These are phyloP conservation scores for Clarireedia monteithiana DNA, from an alignment of 2,329 filamentous ascomycete genomes.

Conservation along the genomic window DNA sequence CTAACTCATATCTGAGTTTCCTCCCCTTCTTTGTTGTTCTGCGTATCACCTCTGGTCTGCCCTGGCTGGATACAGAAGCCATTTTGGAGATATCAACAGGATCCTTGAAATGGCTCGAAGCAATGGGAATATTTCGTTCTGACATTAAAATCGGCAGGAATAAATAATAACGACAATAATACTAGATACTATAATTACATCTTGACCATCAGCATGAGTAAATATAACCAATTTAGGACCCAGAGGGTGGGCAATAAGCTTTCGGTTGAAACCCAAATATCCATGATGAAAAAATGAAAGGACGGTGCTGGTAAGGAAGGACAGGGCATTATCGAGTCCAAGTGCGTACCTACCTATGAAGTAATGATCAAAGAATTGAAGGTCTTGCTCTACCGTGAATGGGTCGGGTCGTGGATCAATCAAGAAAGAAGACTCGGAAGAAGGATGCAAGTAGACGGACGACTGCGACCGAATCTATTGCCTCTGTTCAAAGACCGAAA, in stretches of 20 bases:
- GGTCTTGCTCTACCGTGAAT: not conserved
- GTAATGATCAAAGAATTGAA: not conserved
- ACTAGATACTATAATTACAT: not conserved
- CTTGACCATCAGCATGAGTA: too few relatives aligned
- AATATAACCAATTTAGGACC: not conserved
- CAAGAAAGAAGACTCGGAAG: not conserved
- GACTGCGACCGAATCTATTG: too few relatives aligned
- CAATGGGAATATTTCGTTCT: slow-evolving; percentile 9
- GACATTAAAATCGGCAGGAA: not conserved
- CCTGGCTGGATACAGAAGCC: not conserved
- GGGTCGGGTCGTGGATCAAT: not conserved
- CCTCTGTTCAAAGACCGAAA: too few relatives aligned
- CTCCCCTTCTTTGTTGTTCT: slow-evolving; percentile 64
- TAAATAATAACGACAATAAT: not conserved
- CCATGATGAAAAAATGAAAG: slow-evolving; percentile 10
- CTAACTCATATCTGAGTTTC: slow-evolving; percentile 71
- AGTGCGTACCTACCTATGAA: slow-evolving; percentile 9
- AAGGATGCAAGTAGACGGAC: too few relatives aligned
- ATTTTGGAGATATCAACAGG: slow-evolving; percentile 8
- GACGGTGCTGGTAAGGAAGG: slow-evolving; percentile 6
- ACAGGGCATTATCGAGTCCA: slow-evolving; percentile 12
- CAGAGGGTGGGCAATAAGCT: slow-evolving; percentile 5
- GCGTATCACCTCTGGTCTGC: slow-evolving; percentile 3
- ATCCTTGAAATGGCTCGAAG: slow-evolving; percentile 6
- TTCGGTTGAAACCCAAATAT: slow-evolving; percentile 5